Conservation (phyloP, 306 rosid genomes). For the Lathyrus sativus region DNA sequence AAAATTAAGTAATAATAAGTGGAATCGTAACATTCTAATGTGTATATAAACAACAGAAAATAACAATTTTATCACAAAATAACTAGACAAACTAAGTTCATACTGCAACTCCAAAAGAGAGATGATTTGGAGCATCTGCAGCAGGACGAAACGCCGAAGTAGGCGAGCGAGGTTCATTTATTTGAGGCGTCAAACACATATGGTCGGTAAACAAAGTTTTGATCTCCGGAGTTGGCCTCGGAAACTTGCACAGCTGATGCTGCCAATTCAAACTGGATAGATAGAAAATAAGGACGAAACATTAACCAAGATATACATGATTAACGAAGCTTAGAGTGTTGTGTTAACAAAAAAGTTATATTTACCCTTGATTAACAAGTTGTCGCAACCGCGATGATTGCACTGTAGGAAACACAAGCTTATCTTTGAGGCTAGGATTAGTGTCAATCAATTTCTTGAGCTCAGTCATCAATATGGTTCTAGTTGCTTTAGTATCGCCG, state of each 20-base stretch:
- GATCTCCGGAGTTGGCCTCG: conserved; percentile 62
- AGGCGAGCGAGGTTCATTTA: neutral
- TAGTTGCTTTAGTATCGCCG: conserved; percentile 68
- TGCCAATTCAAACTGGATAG: conserved; percentile 86
- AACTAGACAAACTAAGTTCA: conserved; percentile 8
- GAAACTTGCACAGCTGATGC: conserved; percentile 68
- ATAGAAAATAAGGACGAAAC: neutral
- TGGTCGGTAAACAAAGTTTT: conserved; percentile 70
- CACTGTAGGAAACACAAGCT: conserved; percentile 62
- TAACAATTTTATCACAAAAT: neutral
- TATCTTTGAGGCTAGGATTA: conserved; percentile 68
- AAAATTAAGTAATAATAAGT: conserved; percentile 5
- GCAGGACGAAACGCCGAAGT: conserved; percentile 51
- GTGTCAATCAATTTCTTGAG: conserved; percentile 66
- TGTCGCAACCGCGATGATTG: conserved; percentile 60
- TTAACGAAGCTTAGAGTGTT: neutral
- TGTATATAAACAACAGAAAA: neutral
- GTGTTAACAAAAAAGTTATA: neutral
- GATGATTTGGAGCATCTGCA: conserved; percentile 55
- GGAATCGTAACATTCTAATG: neutral
- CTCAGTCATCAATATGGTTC: conserved; percentile 61
- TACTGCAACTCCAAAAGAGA: conserved; percentile 27
- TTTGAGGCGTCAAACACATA: conserved; percentile 46
- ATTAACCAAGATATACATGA: neutral
- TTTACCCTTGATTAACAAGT: conserved; percentile 76